Percentiles rank a stretch among this genome's conserved stretches.
These are phyloP conservation scores for Massarina eburnea DNA, from an alignment of 2,329 filamentous ascomycete species.

Conservation along the genomic window DNA sequence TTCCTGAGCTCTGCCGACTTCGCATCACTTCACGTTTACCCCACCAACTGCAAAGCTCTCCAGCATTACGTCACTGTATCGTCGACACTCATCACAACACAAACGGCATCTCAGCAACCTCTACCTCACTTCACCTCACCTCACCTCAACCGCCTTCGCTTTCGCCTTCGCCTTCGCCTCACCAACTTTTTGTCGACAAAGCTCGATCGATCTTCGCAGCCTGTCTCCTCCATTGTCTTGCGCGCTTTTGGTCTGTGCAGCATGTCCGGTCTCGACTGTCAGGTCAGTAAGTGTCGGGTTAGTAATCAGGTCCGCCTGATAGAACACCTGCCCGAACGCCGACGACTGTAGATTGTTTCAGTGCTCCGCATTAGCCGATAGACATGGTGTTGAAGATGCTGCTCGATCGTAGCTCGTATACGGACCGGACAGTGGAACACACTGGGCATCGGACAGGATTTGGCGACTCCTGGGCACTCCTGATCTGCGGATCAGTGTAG, in stretches of 20 bases:
- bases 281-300: background rate
- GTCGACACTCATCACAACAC: background rate
- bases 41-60: background rate
- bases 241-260: background rate
- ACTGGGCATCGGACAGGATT: no score
- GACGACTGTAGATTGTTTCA: background rate
- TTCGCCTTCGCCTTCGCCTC: no score
- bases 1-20: background rate
- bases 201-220: background rate
- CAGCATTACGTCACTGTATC: background rate
- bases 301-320: background rate
- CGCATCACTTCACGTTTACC: no score
- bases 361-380: background rate
- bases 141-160: no score
- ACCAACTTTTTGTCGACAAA: background rate
- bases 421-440: no score
- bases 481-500: no score
- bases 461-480: no score
- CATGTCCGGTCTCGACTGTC: background rate
- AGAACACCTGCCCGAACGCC: background rate
- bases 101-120: background rate
- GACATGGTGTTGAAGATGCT: background rate
- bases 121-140: background rate
- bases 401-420: background rate
- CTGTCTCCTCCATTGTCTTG: background rate